Evolutionary conservation across 306 rosid species (phyloP).

Genomic region (Delonix regia): DNA sequence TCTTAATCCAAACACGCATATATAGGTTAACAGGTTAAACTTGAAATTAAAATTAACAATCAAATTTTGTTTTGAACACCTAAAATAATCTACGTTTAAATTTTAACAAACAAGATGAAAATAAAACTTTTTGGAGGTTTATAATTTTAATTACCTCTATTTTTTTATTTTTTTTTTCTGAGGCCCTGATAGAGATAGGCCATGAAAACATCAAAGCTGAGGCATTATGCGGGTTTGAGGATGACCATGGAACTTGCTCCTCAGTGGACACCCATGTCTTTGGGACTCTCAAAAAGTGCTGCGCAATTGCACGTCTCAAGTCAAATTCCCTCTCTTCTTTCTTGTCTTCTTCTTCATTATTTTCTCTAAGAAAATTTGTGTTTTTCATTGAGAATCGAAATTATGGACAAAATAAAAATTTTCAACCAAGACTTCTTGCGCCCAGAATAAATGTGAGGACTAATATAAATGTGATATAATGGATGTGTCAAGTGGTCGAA

Average conservation of each 20-base stretch:
- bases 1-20: too few relatives aligned
- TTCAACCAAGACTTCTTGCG: not conserved
- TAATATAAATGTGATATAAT: too few relatives aligned
- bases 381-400: not conserved
- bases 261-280: constrained; percentile 27
- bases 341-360: constrained; percentile 5
- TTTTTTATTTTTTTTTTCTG: not conserved
- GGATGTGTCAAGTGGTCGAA: too few relatives aligned
- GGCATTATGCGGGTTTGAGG: constrained; percentile 39
- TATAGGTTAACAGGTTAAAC: too few relatives aligned
- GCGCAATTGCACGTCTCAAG: constrained; percentile 21
- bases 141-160: too few relatives aligned
- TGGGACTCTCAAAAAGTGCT: constrained; percentile 24
- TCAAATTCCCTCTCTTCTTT: constrained; percentile 37
- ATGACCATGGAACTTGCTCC: constrained; percentile 58
- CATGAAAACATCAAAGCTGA: constrained; percentile 25
- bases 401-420: not conserved
- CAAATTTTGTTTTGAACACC: too few relatives aligned
- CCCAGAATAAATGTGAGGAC: too few relatives aligned
- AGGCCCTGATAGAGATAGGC: constrained; percentile 10
- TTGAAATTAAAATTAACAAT: too few relatives aligned
- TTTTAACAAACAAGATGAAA: too few relatives aligned
- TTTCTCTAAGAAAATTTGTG: not conserved
- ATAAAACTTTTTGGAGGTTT: too few relatives aligned
- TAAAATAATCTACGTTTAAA: too few relatives aligned